Percentiles rank a stretch among this genome's conserved stretches.
Conservation (phyloP, 2,329 filamentous ascomycete species). For the Cladobotryum mycophilum region DNA sequence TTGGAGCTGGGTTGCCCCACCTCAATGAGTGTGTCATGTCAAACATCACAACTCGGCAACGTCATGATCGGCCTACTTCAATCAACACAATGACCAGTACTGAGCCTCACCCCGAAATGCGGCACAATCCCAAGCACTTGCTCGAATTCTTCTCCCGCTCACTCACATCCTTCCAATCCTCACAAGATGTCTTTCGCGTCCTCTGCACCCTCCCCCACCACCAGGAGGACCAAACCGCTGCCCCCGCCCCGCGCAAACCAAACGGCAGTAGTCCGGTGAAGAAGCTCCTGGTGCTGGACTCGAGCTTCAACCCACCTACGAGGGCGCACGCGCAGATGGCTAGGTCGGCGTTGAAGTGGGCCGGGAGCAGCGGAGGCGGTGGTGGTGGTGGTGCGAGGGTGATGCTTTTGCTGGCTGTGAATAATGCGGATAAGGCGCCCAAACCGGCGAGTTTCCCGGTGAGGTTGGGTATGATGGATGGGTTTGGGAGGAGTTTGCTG, state of each 20-base stretch:
- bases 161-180: conserved; percentile 39
- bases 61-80: too few relatives aligned
- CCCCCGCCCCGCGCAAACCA: conserved; percentile 18
- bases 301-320: conserved; percentile 64
- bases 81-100: too few relatives aligned
- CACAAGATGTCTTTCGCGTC: conserved; percentile 37
- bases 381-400: conserved; percentile 30
- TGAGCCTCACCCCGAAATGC: too few relatives aligned
- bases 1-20: too few relatives aligned
- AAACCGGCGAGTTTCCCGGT: conserved; percentile 63
- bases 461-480: conserved; percentile 64
- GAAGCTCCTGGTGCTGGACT: conserved; percentile 54
- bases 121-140: conserved; percentile 21
- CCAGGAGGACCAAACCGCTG: conserved; percentile 6
- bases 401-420: conserved; percentile 53
- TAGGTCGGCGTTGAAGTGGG: conserved; percentile 35
- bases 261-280: conserved; percentile 11
- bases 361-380: not conserved
- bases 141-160: conserved; percentile 38
- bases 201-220: conserved; percentile 35
- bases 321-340: conserved; percentile 55
- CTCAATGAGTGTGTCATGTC: too few relatives aligned
- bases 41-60: too few relatives aligned
- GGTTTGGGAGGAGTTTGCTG: conserved; percentile 54
- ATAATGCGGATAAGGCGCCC: conserved; percentile 61